Conservation (phyloP, 1,284 basidiomycete species). For the Schizopora paradoxa region DNA sequence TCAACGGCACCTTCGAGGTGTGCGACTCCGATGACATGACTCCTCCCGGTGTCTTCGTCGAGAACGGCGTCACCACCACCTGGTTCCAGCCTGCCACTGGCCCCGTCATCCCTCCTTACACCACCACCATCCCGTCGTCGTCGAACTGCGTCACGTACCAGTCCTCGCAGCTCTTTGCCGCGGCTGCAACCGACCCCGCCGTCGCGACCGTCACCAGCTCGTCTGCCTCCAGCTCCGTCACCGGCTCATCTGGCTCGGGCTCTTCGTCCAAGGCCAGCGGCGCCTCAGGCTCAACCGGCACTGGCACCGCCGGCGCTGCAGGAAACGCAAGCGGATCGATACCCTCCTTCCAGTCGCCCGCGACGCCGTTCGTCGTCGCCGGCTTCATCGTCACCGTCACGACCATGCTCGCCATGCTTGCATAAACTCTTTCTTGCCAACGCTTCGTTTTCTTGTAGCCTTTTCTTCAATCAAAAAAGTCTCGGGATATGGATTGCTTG, state of each 20-base stretch:
- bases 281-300: conserved; percentile 8
- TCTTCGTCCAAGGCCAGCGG: conserved; percentile 3
- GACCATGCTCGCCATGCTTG: conserved; percentile 15
- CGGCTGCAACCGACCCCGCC: conserved; percentile 19
- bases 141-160: conserved; percentile 33
- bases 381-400: conserved; percentile 11
- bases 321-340: conserved; percentile 3
- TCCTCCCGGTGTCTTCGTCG: conserved; percentile 18
- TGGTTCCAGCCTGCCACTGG: conserved; percentile 17
- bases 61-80: conserved; percentile 14
- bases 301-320: conserved; percentile 7
- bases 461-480: too few relatives aligned
- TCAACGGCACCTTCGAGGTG: conserved; percentile 25
- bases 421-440: conserved; percentile 5
- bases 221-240: conserved; percentile 21
- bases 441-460: too few relatives aligned
- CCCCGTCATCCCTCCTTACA: conserved; percentile 28
- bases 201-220: conserved; percentile 3
- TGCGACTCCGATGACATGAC: conserved; percentile 30
- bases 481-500: too few relatives aligned
- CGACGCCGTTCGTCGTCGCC: conserved; percentile 11
- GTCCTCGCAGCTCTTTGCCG: conserved; percentile 31
- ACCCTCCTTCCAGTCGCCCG: conserved; percentile 5
- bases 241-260: conserved; percentile 1
- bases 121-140: conserved; percentile 28